Evolutionary conservation across 2,329 filamentous ascomycete species (phyloP).

Genomic region (Aspergillus udagawae): DNA sequence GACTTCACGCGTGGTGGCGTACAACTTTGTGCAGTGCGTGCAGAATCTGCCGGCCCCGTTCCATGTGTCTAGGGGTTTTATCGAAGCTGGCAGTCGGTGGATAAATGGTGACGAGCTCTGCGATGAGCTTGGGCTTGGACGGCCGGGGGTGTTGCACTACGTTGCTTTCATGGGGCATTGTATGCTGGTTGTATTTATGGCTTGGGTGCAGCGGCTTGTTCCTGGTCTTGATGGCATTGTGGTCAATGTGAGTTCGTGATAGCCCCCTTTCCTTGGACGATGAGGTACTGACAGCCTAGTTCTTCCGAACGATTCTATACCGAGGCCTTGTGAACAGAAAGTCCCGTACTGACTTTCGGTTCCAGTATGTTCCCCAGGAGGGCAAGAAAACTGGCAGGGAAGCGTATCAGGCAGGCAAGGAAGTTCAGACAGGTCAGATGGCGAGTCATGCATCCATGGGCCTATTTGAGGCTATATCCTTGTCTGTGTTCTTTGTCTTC

Average conservation of each 20-base stretch:
- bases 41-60: slow-evolving; percentile 32
- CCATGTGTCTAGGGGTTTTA: slow-evolving; percentile 32
- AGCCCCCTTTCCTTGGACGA: neutral
- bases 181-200: slow-evolving; percentile 27
- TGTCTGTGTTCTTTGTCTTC: neutral
- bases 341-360: slow-evolving; percentile 29
- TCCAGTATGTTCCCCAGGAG: slow-evolving; percentile 29
- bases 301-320: slow-evolving; percentile 21
- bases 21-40: slow-evolving; percentile 40
- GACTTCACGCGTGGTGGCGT: slow-evolving; percentile 32
- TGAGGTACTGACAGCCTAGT: slow-evolving; percentile 1
- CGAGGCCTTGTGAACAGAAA: slow-evolving; percentile 27
- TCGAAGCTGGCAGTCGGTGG: slow-evolving; percentile 36
- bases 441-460: neutral
- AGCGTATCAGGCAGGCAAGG: neutral
- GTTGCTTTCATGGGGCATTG: slow-evolving; percentile 17
- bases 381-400: slow-evolving; percentile 8
- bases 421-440: neutral
- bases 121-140: slow-evolving; percentile 31
- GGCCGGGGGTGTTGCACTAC: slow-evolving; percentile 22
- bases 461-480: neutral
- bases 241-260: slow-evolving; percentile 15
- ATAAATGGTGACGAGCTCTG: slow-evolving; percentile 39
- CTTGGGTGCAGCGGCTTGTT: slow-evolving; percentile 21
- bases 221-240: slow-evolving; percentile 23